Base-by-base conservation (phyloP, 345 rosid species). In the Acer negundo region DNA sequence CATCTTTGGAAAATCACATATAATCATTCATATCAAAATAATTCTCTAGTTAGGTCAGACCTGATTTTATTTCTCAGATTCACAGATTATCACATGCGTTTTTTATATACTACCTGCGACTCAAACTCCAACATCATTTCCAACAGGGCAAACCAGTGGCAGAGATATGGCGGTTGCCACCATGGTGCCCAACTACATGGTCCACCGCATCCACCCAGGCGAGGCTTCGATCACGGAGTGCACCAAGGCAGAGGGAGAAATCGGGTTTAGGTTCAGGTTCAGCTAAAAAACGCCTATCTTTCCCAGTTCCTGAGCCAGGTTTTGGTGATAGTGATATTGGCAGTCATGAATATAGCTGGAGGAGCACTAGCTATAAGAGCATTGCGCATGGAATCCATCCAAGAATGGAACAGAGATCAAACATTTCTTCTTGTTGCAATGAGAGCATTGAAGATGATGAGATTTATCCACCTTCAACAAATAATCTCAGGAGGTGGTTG, bases 131-230 rank as follows among this genome's bases (percentile, higher is more conserved):
- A n/a, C n/a, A n/a, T n/a, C n/a, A n/a, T n/a, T n/a, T n/a, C n/a
- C n/a, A n/a, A 72, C n/a, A 31, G 16, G 31, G 17, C 55, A 8
- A 0, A 17, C 5, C 56, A 23, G 19, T 63, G n/a, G 10, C n/a
- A 8, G 15, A 40, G 24, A 66, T 20, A 61, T 19, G 6, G 42
- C 38, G 23, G 69, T 51, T 40, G 78, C 80, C 24, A 23, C 75
- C 31, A 2, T 3, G 24, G 62, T 68, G 69, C 97, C 98, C 7
- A 88, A 84, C 81, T 94, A 94, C 85, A 94, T 92, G 98, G 89
- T 92, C 92, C 46, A 94, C 98, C 3, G 94, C 86, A 68, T 91
- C 91, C 0, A 86, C 96, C 53, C 87, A 74, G 81, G 91, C 95
- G 12, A 80, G 90, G 75, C 5, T 77, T 20, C 82, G 92, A 49